A percentile compares a stretch with the other conserved stretches of the same genome.
phyloP scores from a whole-genome alignment of 1,139 yeast species.

The Entelexis paramagnoliae region DNA sequence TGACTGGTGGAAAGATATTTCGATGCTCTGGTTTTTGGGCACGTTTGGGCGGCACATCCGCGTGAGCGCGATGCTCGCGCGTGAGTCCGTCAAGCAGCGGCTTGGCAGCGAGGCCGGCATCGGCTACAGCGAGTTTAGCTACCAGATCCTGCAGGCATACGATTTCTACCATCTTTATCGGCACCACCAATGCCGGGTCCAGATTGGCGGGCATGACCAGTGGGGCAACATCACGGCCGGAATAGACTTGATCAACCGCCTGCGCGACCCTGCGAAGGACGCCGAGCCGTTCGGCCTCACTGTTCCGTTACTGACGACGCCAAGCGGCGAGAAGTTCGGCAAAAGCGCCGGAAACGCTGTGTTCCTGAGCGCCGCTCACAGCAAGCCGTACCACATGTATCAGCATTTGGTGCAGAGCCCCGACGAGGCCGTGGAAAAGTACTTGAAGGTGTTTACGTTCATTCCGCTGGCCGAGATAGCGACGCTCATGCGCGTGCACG shows the following conservation, averaged over 20 bases:
- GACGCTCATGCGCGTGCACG: slow-evolving; percentile 43
- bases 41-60: slow-evolving; percentile 71
- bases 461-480: slow-evolving; percentile 55
- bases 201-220: slow-evolving; percentile 95
- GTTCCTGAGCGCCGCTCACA: slow-evolving; percentile 62
- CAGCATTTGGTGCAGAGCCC: slow-evolving; percentile 76
- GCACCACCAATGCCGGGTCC: slow-evolving; percentile 51
- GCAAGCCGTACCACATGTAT: slow-evolving; percentile 72
- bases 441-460: slow-evolving; percentile 68
- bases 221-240: slow-evolving; percentile 99
- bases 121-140: slow-evolving; percentile 88
- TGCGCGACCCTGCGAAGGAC: slow-evolving; percentile 29
- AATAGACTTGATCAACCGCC: slow-evolving; percentile 66
- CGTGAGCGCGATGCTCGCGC: slow-evolving; percentile 73
- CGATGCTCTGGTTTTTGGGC: slow-evolving; percentile 67
- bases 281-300: slow-evolving; percentile 60
- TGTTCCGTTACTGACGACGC: slow-evolving; percentile 79
- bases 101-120: slow-evolving; percentile 60
- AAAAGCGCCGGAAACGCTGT: slow-evolving; percentile 96
- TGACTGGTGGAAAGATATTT: slow-evolving; percentile 76
- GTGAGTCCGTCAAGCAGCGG: slow-evolving; percentile 78
- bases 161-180: slow-evolving; percentile 79
- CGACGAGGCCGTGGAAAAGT: slow-evolving; percentile 62
- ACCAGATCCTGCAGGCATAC: slow-evolving; percentile 85
- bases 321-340: slow-evolving; percentile 90